Evolutionary conservation across 2,329 filamentous ascomycete species (phyloP).

Genomic region (Orbilia oligospora): DNA sequence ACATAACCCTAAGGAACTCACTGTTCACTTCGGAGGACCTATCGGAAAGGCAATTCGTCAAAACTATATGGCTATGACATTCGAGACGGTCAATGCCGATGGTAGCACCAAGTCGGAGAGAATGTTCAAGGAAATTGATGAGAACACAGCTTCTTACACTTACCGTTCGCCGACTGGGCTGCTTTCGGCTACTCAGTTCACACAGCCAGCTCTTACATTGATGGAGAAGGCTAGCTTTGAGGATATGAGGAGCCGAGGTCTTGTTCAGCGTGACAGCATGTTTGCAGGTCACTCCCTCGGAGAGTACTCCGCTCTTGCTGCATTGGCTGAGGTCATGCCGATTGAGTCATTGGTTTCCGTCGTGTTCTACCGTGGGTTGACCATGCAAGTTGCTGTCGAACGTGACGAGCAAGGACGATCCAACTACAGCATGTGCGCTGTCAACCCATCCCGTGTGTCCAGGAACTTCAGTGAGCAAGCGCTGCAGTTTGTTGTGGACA

Average conservation of each 20-base stretch:
- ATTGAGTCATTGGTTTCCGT: constrained; percentile 98
- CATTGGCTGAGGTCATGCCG: constrained; percentile 98
- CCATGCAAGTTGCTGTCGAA: constrained; percentile 99
- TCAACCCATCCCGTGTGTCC: constrained; percentile 97
- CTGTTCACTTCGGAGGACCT: constrained; percentile 96
- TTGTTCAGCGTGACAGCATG: constrained; percentile 95
- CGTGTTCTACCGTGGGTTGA: constrained; percentile 98
- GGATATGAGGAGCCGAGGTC: constrained; percentile 97
- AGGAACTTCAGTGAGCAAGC: constrained; percentile 99
- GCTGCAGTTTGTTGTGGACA: constrained; percentile 95
- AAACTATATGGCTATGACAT: constrained; percentile 99
- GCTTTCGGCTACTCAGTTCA: constrained; percentile 97
- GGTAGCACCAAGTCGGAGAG: constrained; percentile 97
- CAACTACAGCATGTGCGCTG: constrained; percentile 99
- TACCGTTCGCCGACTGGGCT: constrained; percentile 95
- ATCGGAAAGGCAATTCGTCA: constrained; percentile 96
- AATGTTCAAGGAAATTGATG: constrained; percentile 98
- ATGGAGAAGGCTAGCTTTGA: constrained; percentile 99
- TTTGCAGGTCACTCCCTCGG: constrained; percentile 98
- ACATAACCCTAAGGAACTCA: constrained; percentile 99
- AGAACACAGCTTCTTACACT: constrained; percentile 94
- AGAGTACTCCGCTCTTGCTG: constrained; percentile 97
- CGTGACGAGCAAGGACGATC: constrained; percentile 92
- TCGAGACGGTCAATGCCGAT: constrained; percentile 94
- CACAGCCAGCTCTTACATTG: constrained; percentile 93